A percentile compares a stretch with the other conserved stretches of the same genome.
Evolutionary conservation across 164 flowering plant species (phyloP).

Genomic region (Cinnamomum micranthum): DNA sequence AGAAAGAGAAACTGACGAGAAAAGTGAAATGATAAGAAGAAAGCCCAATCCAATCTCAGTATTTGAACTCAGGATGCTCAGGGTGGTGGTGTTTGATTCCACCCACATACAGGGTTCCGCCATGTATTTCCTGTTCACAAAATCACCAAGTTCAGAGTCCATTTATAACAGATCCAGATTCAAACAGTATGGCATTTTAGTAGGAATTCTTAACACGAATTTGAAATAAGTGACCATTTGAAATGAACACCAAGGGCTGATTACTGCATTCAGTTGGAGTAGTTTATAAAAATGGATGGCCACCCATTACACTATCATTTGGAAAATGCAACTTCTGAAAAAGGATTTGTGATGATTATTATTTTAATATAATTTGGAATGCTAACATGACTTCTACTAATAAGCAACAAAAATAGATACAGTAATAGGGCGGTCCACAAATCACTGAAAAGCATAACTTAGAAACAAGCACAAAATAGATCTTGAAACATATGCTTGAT

Average conservation of each 20-base stretch:
- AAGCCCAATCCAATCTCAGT: conserved; percentile 93
- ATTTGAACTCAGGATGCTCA: conserved; percentile 79
- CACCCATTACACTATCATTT: neutral
- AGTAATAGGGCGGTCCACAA: too few species aligned
- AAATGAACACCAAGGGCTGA: neutral
- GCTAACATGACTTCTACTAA: too few species aligned
- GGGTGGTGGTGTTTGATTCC: conserved; percentile 82
- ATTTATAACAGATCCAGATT: neutral
- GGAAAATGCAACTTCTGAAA: too few species aligned
- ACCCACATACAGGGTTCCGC: conserved; percentile 95
- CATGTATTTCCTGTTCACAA: conserved; percentile 75
- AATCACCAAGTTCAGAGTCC: neutral
- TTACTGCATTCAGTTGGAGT: neutral
- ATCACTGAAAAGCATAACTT: too few species aligned
- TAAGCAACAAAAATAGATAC: too few species aligned
- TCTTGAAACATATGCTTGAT: too few species aligned
- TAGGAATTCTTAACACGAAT: neutral
- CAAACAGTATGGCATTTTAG: neutral
- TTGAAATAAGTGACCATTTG: neutral
- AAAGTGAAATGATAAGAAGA: conserved; percentile 67
- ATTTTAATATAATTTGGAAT: too few species aligned
- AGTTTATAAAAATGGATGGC: neutral
- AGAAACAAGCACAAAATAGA: too few species aligned
- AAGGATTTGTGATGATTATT: too few species aligned
- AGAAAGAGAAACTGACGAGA: conserved; percentile 61